phyloP scores from a whole-genome alignment of 805 yeast genomes.

The Metschnikowia aberdeeniae region DNA sequence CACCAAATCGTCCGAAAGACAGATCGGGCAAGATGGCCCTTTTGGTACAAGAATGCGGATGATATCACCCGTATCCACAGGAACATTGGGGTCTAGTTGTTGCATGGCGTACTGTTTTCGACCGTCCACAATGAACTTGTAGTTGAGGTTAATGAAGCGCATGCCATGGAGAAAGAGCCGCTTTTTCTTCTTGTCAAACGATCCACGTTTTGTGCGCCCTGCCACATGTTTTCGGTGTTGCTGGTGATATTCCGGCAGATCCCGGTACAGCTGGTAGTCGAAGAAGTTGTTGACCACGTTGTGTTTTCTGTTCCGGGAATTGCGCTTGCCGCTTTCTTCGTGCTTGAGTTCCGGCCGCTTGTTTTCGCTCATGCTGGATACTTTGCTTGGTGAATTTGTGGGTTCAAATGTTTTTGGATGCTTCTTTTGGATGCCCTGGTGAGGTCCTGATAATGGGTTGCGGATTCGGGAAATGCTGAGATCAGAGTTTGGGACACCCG shows the following conservation, averaged over 20 bases:
- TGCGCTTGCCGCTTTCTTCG: constrained; percentile 1
- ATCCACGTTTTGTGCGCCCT: constrained; percentile 1
- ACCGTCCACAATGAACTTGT: constrained; percentile 74
- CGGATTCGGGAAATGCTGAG: too few species aligned
- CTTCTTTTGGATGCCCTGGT: too few species aligned
- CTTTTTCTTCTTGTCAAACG: constrained; percentile 11
- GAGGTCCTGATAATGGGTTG: too few species aligned
- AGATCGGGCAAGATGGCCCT: constrained; percentile 85
- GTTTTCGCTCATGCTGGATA: not conserved
- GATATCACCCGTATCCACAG: constrained; percentile 57
- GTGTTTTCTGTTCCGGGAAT: constrained; percentile 6
- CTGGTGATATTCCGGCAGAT: constrained; percentile 33
- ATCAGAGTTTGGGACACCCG: too few species aligned
- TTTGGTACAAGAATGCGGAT: constrained; percentile 71
- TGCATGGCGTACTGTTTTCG: constrained; percentile 54
- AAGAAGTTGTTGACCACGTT: constrained; percentile 62
- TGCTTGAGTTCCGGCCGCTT: constrained; percentile 2
- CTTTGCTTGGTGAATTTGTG: too few species aligned
- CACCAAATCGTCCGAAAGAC: constrained; percentile 74
- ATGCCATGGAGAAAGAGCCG: constrained; percentile 54
- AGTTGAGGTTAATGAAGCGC: constrained; percentile 76
- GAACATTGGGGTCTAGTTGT: constrained; percentile 69
- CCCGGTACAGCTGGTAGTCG: constrained; percentile 47
- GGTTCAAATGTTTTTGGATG: too few species aligned
- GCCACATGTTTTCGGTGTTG: constrained; percentile 15